Conservation (phyloP, 352 stramenopile genomes). For the Lagenidium sp. region DNA sequence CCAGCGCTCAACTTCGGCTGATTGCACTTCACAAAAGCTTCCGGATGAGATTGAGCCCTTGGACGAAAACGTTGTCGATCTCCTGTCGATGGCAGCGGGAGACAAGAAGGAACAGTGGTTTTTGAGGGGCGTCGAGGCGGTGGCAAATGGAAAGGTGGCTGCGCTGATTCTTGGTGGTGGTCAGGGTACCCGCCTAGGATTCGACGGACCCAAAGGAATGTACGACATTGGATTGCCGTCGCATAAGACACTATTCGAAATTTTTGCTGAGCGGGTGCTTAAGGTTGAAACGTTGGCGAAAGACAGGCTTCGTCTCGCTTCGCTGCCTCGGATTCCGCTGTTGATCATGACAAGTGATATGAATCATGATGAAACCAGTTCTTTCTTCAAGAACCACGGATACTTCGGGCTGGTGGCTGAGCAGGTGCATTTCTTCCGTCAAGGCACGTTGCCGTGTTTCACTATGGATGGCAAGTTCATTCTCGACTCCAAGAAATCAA, state of each 20-base stretch:
- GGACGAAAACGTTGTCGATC: constrained; percentile 29
- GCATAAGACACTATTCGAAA: constrained; percentile 89
- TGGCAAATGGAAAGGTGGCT: constrained; percentile 73
- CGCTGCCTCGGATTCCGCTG: constrained; percentile 30
- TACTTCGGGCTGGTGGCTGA: constrained; percentile 78
- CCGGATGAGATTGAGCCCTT: constrained; percentile 25
- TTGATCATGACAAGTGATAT: constrained; percentile 92
- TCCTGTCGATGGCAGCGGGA: constrained; percentile 16
- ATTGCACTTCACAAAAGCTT: constrained; percentile 7
- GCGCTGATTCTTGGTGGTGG: constrained; percentile 89
- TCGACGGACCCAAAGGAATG: constrained; percentile 91
- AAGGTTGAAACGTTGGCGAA: constrained; percentile 52
- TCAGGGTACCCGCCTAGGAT: constrained; percentile 94
- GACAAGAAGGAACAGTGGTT: constrained; percentile 26
- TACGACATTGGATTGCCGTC: constrained; percentile 90
- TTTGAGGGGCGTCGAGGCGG: constrained; percentile 50
- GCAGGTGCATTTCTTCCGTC: constrained; percentile 87
- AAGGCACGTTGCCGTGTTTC: constrained; percentile 94
- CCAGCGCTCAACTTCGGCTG: constrained; percentile 22
- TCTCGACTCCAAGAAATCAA: constrained; percentile 62
- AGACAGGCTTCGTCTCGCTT: constrained; percentile 5
- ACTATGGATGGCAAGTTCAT: constrained; percentile 92
- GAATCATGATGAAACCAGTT: constrained; percentile 79
- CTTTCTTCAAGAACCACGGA: constrained; percentile 74
- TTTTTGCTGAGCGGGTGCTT: constrained; percentile 85